A percentile compares a stretch with the other conserved stretches of the same genome.
phyloP scores from a whole-genome alignment of 345 rosid species.

The Mercurialis annua region DNA sequence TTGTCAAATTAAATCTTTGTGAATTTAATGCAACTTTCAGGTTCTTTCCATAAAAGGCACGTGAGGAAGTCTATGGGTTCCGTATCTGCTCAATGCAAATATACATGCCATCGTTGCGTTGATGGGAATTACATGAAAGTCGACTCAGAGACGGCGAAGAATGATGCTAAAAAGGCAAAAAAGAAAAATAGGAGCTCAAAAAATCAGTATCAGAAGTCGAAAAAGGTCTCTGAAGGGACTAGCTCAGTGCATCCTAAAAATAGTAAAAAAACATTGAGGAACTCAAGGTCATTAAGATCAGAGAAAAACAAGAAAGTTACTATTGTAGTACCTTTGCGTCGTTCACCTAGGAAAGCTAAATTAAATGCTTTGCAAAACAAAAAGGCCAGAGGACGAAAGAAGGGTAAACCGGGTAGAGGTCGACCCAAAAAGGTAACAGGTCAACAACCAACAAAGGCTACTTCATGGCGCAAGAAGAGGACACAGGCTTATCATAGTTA shows the following conservation, averaged over 20 bases:
- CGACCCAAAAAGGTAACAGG: slow-evolving; percentile 42
- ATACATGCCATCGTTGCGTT: slow-evolving; percentile 64
- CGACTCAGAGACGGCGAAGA: slow-evolving; percentile 30
- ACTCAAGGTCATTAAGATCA: slow-evolving; percentile 18
- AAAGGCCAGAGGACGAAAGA: slow-evolving; percentile 39
- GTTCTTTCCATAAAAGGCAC: slow-evolving; percentile 77
- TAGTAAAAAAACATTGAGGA: slow-evolving; percentile 21
- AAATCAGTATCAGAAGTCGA: slow-evolving; percentile 36
- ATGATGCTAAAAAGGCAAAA: slow-evolving; percentile 33
- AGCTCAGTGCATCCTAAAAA: slow-evolving; percentile 28
- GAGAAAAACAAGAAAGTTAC: slow-evolving; percentile 48
- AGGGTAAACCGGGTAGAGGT: slow-evolving; percentile 39
- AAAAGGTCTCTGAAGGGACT: slow-evolving; percentile 32
- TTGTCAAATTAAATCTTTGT: slow-evolving; percentile 4
- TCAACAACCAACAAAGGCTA: slow-evolving; percentile 35
- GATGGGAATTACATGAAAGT: slow-evolving; percentile 39
- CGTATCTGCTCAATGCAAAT: slow-evolving; percentile 31
- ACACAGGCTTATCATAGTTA: slow-evolving; percentile 47
- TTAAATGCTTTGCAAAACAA: slow-evolving; percentile 41
- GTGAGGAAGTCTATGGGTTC: slow-evolving; percentile 55
- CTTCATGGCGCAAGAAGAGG: slow-evolving; percentile 56
- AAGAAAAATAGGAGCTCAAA: slow-evolving; percentile 35
- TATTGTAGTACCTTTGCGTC: slow-evolving; percentile 64
- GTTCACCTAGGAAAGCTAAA: slow-evolving; percentile 68
- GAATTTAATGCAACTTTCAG: slow-evolving; percentile 44